These are phyloP conservation scores for Carex scoparia DNA, from an alignment of 176 grass and related monocot species.

Conservation along the genomic window DNA sequence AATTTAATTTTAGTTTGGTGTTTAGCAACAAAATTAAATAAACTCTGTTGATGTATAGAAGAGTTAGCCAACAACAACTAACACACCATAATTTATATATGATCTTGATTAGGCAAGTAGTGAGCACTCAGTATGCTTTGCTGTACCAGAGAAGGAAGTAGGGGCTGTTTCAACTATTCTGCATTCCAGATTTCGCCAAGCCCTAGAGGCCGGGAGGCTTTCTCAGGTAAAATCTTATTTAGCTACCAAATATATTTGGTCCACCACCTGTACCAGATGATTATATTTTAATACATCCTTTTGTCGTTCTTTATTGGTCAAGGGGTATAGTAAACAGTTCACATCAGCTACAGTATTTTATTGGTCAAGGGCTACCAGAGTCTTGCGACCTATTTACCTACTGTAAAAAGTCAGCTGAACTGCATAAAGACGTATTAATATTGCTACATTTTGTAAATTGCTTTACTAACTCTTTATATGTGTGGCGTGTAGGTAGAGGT, in stretches of 20 bases:
- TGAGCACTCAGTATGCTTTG: conserved; percentile 97
- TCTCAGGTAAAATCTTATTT: conserved; percentile 54
- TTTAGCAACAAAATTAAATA: background rate
- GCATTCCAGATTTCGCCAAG: conserved; percentile 66
- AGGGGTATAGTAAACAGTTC: too few species aligned
- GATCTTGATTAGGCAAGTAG: conserved; percentile 68
- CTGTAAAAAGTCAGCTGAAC: background rate
- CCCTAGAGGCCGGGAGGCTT: conserved; percentile 81
- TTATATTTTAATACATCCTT: background rate
- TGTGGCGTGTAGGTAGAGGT: conserved; percentile 71
- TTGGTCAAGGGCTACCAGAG: background rate
- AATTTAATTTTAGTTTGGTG: background rate
- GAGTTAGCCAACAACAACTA: background rate
- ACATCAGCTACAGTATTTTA: too few species aligned
- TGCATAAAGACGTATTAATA: background rate
- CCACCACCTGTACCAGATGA: background rate
- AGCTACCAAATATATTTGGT: background rate
- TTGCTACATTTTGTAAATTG: background rate
- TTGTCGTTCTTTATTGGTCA: background rate
- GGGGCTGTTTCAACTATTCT: conserved; percentile 68
- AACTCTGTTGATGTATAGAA: background rate
- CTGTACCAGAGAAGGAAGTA: conserved; percentile 93
- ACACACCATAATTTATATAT: background rate
- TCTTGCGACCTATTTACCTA: background rate
- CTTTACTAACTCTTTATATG: conserved; percentile 8